Base-by-base conservation (phyloP, 352 stramenopile genomes). In the Blastocystis sp. region DNA sequence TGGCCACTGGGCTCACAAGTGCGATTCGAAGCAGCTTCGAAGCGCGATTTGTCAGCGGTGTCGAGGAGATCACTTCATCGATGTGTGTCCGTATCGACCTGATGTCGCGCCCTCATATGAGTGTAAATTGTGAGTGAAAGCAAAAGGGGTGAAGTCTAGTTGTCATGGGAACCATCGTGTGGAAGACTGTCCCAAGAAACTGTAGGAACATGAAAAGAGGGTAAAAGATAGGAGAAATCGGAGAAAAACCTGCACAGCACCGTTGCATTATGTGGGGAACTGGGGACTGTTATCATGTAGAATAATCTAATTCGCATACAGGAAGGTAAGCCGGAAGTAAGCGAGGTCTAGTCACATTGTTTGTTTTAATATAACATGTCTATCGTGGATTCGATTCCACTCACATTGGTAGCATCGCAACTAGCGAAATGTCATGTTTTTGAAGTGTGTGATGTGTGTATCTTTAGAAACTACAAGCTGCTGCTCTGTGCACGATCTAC, bases 301-400 rank as follows among this genome's bases (percentile, higher is more conserved):
- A 68, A 61, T 45, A 26, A 84, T 39, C 34, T 84, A 29, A 84
- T 84, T 43, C 73, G 73, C 15, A 18, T 84, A 11, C 73, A 84
- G 73, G 73, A 84, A 55, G 73, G 73, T 54, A 53, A 84, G 26
- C n/a, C 9, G 8, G 47, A 8, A 15, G 37, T 68, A 23, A 47
- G 53, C 64, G 26, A 43, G 47, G 34, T 69, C 20, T 63, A 45
- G 34, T 62, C 68, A 3, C n/a, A 54, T 13, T 84, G 73, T 84
- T 84, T 84, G 73, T 84, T 84, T 26, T 5, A 39, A 69, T 23
- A 37, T 23, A 77, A n/a, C n/a, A 23, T 53, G 11, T 55, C 13
- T 59, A 53, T 68, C 13, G 29, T 29, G 20, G 43, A 23, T n/a
- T 43, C 59, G 59, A 29, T 84, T n/a, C 7, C 50, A 20, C 26